Base-by-base conservation (phyloP, 352 stramenopile genomes). In the Phytopythium litorale region DNA sequence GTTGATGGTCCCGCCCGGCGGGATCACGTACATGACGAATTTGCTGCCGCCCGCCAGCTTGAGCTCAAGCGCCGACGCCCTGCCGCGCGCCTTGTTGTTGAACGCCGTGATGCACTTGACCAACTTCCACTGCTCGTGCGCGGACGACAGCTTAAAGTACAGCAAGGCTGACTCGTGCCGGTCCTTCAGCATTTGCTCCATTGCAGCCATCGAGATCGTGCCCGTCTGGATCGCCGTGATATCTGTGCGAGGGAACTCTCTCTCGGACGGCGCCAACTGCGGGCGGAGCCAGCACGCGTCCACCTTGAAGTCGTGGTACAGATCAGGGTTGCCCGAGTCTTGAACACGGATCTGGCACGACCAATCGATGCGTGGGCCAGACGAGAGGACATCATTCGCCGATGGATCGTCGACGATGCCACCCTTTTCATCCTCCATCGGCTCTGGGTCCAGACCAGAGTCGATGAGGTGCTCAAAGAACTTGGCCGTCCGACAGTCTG, bases 391-490 rank as follows among this genome's bases (percentile, higher is more conserved):
- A 25, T 25, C 33, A 37, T 52, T 46, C 13, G 63, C 43, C 43
- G 64, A 60, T 15, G 50, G 56, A 18, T 78, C 63, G 16, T 82
- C 59, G n/a, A 68, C 48, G 43, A 84, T 77, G 30, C 74, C 80
- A n/a, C 59, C 33, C 50, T 84, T 72, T 9, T 66, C 64, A 19
- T 59, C 64, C 9, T 82, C 66, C 16, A 73, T 43, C 15, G 73
- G 68, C 30, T 82, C 83, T 4, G 78, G 71, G 54, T 86, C 71
- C 38, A 91, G 68, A 5, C 76, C 81, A 45, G 68, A 78, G 62
- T 93, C 80, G 46, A 93, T 91, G 49, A 93, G 64, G 63, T 91
- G 76, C 51, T 78, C 63, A 7, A 91, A 64, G 67, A 89, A 93
- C n/a, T 84, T 78, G 8, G 75, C 73, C 25, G 75, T 70, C 45